Evolutionary conservation across 2,329 filamentous ascomycete genomes (phyloP), one percentile per base, ranked within the genome.

Genomic region (Phialemoniopsis sp.): DNA sequence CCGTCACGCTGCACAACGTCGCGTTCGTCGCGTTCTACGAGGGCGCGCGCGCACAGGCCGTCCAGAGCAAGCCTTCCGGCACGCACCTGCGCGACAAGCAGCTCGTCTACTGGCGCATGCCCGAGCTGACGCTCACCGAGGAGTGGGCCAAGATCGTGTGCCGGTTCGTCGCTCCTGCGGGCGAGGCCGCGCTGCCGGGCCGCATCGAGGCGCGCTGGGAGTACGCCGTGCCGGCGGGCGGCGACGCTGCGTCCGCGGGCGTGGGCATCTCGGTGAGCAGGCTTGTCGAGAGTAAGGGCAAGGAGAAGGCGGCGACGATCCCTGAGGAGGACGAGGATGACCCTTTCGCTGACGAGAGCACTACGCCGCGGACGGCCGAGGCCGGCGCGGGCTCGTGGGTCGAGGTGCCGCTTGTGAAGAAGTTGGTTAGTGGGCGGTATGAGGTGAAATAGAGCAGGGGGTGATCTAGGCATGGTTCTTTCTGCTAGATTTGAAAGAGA

Each of bases 121-220:
- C 83, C 34, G 85, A 94, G 46, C 68, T 97, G 13, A 85, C 80
- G 0, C 70, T 85, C 32, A 76, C 74, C 13, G 66, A 16, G 13
- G 13, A 16, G 3, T 75, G 79, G 47, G 76, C 85, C 53, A 91
- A 89, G 63, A 79, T 96, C 42, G 82, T 95, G 7, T 93, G 89
- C 43, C 80, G 89, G 4, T 86, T 98, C 50, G 68, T 76, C 9
- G 43, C 40, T 31, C 46, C 47, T 8, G 41, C 44, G 36, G 48
- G 47, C 8, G 41, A 39, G n/a, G 34, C 34, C 8, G 73, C 46
- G 47, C 18, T 52, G 50, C 78, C 86, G 5, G 89, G 89, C 1
- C 81, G 79, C 39, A 76, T 94, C 8, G 91, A 98, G 59, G 87
- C 87, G 1, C 73, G 83, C 40, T 96, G 90, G 81, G 89, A 95